Conservation (phyloP, 768 basidiomycete species). For the Phaeolepiota aurea region DNA sequence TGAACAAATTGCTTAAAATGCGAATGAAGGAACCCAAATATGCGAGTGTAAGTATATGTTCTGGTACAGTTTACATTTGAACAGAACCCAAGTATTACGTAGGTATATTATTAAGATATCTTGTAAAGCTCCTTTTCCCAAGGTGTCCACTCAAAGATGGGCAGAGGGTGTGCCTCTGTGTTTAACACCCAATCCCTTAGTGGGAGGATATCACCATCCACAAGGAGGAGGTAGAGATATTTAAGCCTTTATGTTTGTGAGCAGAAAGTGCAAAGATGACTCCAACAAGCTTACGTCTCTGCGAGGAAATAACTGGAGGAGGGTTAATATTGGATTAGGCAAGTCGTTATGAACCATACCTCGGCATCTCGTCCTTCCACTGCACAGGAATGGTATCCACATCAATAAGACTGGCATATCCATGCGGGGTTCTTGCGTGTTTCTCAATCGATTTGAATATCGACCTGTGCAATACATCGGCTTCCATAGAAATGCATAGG, state of each 20-base stretch:
- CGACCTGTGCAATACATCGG: slow-evolving; percentile 53
- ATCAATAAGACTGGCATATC: slow-evolving; percentile 34
- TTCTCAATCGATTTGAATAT: slow-evolving; percentile 50
- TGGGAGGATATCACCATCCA: slow-evolving; percentile 49
- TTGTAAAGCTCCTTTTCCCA: slow-evolving; percentile 42
- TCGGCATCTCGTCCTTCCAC: slow-evolving; percentile 43
- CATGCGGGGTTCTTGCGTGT: slow-evolving; percentile 29
- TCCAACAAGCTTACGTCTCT: slow-evolving; percentile 32
- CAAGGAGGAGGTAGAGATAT: slow-evolving; percentile 64
- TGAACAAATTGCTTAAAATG: slow-evolving; percentile 36
- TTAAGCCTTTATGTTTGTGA: slow-evolving; percentile 36
- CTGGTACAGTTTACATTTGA: neutral
- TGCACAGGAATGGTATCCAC: slow-evolving; percentile 23
- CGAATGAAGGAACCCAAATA: neutral
- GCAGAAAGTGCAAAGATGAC: neutral
- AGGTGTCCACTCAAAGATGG: slow-evolving; percentile 55
- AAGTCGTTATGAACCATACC: slow-evolving; percentile 20
- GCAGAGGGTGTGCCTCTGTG: slow-evolving; percentile 73
- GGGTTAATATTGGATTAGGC: neutral
- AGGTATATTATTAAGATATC: slow-evolving; percentile 15
- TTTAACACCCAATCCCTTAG: slow-evolving; percentile 53
- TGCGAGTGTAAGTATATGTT: neutral
- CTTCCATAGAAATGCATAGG: slow-evolving; percentile 58
- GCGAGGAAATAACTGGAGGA: slow-evolving; percentile 34
- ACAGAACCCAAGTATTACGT: neutral